Evolutionary conservation across 805 yeast genomes (phyloP).

Genomic region (Pichia exigua): DNA sequence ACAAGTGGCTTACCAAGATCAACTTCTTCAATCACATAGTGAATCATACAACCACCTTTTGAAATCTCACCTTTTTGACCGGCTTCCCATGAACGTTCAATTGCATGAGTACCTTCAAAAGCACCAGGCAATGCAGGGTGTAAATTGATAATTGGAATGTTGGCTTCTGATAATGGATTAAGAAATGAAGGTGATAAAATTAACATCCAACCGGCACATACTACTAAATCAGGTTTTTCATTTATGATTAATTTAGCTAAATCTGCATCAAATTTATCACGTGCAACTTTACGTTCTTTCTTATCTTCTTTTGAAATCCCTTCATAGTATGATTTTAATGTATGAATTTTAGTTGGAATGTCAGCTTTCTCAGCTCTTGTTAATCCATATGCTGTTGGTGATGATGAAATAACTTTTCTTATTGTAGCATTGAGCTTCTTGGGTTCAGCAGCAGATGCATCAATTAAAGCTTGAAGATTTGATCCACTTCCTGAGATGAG

Average conservation of each 20-base stretch:
- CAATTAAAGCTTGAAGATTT: constrained; percentile 91
- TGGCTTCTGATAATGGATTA: constrained; percentile 48
- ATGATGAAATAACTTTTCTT: constrained; percentile 76
- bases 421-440: constrained; percentile 39
- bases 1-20: constrained; percentile 88
- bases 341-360: constrained; percentile 69
- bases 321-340: constrained; percentile 63
- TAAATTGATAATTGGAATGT: constrained; percentile 77
- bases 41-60: constrained; percentile 93
- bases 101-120: constrained; percentile 95
- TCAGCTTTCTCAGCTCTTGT: constrained; percentile 61
- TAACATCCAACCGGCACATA: constrained; percentile 98
- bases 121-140: constrained; percentile 98
- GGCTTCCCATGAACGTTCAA: constrained; percentile 92
- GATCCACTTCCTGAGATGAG: constrained; percentile 93
- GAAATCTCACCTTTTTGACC: constrained; percentile 76
- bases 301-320: constrained; percentile 66
- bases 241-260: constrained; percentile 58
- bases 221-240: constrained; percentile 73
- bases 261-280: constrained; percentile 70
- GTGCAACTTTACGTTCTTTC: constrained; percentile 47
- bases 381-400: constrained; percentile 80
- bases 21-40: constrained; percentile 91
- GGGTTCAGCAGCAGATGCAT: constrained; percentile 40
- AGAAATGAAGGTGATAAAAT: constrained; percentile 76